Evolutionary conservation across 2,329 filamentous ascomycete species (phyloP).

Genomic region (Arthroderma sp.): DNA sequence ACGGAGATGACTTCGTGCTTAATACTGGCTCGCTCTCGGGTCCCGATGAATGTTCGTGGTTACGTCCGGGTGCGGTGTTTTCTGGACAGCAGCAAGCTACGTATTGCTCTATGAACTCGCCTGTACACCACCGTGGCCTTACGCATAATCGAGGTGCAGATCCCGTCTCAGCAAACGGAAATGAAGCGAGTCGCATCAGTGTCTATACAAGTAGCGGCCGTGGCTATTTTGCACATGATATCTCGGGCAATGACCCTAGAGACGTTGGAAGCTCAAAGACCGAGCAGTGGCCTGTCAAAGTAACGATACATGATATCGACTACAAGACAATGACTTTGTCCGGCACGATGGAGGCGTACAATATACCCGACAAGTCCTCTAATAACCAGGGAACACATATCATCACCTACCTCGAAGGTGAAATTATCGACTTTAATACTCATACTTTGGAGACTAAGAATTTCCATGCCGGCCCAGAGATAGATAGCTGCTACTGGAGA

Average conservation of each 20-base stretch:
- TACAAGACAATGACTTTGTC: constrained; percentile 48
- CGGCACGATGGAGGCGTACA: constrained; percentile 58
- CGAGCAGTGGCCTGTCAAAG: constrained; percentile 55
- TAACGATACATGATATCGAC: constrained; percentile 51
- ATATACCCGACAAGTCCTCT: constrained; percentile 44
- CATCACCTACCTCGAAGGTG: constrained; percentile 47
- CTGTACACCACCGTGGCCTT: constrained; percentile 18
- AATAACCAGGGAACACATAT: constrained; percentile 37
- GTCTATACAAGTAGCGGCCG: constrained; percentile 27
- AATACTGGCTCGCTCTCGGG: constrained; percentile 39
- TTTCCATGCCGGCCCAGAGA: constrained; percentile 33
- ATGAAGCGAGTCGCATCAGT: constrained; percentile 21
- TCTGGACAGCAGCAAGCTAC: constrained; percentile 49
- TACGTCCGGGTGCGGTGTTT: constrained; percentile 48
- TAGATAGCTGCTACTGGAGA: constrained; percentile 37
- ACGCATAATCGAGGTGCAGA: constrained; percentile 18
- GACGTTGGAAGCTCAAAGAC: constrained; percentile 23
- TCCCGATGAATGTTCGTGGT: constrained; percentile 46
- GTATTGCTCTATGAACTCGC: constrained; percentile 15
- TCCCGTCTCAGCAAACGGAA: constrained; percentile 24
- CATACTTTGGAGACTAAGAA: constrained; percentile 36
- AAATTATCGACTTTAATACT: constrained; percentile 51
- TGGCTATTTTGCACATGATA: constrained; percentile 22
- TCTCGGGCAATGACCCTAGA: constrained; percentile 10
- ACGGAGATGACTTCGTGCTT: constrained; percentile 45